Base-by-base conservation (phyloP, 108 stramenopile genomes). In the Stephanodiscus minutulus region DNA sequence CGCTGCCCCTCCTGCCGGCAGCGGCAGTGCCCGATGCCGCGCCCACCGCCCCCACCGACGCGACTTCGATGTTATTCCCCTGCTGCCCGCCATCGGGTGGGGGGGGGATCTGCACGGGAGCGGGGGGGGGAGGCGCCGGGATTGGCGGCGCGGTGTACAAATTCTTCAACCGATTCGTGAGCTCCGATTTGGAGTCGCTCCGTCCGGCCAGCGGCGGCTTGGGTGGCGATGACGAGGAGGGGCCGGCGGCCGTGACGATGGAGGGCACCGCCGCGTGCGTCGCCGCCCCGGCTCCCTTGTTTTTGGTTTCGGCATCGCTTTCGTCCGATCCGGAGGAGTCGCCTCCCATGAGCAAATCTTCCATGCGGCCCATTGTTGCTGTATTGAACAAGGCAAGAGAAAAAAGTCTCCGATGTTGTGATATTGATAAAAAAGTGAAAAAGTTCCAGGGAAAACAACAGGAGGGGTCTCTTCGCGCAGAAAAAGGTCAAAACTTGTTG, bases 101-200 rank as follows among this genome's bases (percentile, higher is more conserved):
- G 7, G 50, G 21, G 17, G 8, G 9, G 2, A 22, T 53, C 52
- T 35, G 20, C 15, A 53, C 13, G 9, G 52, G 11, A 13, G 37
- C 54, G 55, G 60, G 61, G 18, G 31, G 31, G n/a, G 50, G 25
- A 44, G 66, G 36, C 1, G 39, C 61, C 20, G 67, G 58, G 54
- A 47, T 33, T 31, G 64, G 33, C 27, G 61, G 53, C 21, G 62
- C 25, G 7, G 61, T 36, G 35, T 78, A 78, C 43, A 78, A 46
- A 53, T 66, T 78, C 52, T 78, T 78, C 25, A 78, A 61, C 49
- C 77, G 77, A 61, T 71, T 78, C 46, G 77, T 71, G 39, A 78
- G 43, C 25, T 66, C 77, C 21, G 77, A 78, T 41, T 78, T 78
- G 36, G 74, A 75, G 10, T 39, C 24, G 33, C 39, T 2, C 18